Evolutionary conservation across 768 basidiomycete genomes (phyloP).

Genomic region (Tricholoma matsutake): DNA sequence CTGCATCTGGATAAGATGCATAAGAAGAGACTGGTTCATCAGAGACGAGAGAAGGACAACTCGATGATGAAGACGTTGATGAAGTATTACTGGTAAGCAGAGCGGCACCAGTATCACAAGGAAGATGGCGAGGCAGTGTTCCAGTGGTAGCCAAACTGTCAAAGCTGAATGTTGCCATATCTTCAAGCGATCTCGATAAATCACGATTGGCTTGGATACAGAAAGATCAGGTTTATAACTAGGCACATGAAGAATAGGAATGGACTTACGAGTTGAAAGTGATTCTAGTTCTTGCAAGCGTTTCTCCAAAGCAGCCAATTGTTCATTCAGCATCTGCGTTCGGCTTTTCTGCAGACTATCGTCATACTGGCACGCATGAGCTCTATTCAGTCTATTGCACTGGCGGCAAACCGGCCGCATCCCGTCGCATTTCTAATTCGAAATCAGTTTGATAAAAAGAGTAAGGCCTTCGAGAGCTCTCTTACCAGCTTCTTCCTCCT

Average conservation of each 20-base stretch:
- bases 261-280: constrained; percentile 16
- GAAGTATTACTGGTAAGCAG: neutral
- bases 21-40: no score
- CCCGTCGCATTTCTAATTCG: constrained; percentile 59
- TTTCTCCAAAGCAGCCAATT: constrained; percentile 49
- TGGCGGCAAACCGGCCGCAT: constrained; percentile 52
- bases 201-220: neutral
- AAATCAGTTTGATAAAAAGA: neutral
- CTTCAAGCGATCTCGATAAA: neutral
- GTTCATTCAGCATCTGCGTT: constrained; percentile 56
- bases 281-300: constrained; percentile 53
- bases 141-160: neutral
- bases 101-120: neutral
- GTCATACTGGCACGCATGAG: constrained; percentile 55
- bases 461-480: neutral
- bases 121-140: neutral
- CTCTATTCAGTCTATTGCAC: constrained; percentile 52
- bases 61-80: neutral
- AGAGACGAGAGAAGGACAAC: neutral
- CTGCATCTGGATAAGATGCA: neutral
- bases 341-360: constrained; percentile 58
- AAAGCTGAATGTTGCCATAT: neutral
- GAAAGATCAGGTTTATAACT: neutral
- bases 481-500: constrained; percentile 46
- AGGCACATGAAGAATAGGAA: neutral